A percentile compares a stretch with the other conserved stretches of the same genome.
Evolutionary conservation across 2,329 filamentous ascomycete species (phyloP).

Genomic region (Zelopaecilomyces penicillatus): DNA sequence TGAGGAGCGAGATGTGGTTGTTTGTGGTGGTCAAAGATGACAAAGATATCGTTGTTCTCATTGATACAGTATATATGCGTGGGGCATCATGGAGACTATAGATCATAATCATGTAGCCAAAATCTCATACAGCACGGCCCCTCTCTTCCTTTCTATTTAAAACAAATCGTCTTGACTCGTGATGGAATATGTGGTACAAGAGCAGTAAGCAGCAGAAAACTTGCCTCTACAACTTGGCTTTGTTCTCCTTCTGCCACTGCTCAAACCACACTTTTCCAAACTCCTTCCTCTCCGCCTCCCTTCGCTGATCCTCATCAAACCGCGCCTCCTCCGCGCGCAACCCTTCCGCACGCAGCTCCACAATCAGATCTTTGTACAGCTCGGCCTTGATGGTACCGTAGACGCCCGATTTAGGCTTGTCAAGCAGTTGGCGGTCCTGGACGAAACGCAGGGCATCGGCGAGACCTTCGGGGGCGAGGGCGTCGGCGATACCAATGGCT

Average conservation of each 20-base stretch:
- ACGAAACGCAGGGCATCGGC: conserved; percentile 56
- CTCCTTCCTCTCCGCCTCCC: conserved; percentile 33
- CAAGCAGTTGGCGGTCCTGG: conserved; percentile 46
- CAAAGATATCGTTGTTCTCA: too few relatives aligned
- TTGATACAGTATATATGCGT: too few relatives aligned
- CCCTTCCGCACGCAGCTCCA: conserved; percentile 44
- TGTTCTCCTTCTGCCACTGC: conserved; percentile 37
- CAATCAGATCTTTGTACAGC: conserved; percentile 62
- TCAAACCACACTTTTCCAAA: conserved; percentile 39
- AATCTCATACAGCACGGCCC: too few relatives aligned
- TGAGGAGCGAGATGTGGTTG: too few relatives aligned
- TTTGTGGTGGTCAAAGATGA: too few relatives aligned
- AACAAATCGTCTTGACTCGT: too few relatives aligned
- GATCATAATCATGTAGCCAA: too few relatives aligned
- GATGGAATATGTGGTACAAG: not conserved
- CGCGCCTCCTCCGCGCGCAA: conserved; percentile 42
- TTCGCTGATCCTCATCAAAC: conserved; percentile 32
- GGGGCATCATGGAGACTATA: too few relatives aligned
- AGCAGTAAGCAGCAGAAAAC: not conserved
- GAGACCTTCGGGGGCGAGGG: conserved; percentile 44
- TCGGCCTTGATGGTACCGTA: conserved; percentile 67
- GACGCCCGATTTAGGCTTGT: conserved; percentile 55
- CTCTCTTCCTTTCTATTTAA: too few relatives aligned
- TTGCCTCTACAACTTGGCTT: conserved; percentile 28
- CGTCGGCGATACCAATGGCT: conserved; percentile 60